These are phyloP conservation scores for Boletus mariae DNA, from an alignment of 1,284 basidiomycete genomes.

Conservation along the genomic window DNA sequence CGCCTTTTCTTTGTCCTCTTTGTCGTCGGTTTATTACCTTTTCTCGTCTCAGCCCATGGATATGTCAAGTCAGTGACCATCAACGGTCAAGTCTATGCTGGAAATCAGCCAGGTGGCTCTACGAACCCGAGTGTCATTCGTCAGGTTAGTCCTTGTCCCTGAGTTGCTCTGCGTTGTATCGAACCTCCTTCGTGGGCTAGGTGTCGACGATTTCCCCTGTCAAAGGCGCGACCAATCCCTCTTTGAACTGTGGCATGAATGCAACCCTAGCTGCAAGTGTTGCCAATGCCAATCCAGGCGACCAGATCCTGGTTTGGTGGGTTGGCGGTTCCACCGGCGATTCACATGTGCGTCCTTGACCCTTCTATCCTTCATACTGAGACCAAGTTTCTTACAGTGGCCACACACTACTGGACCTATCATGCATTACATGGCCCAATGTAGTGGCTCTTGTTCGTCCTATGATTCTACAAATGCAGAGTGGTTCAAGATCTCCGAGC, in stretches of 20 bases:
- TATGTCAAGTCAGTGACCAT: constrained; percentile 30
- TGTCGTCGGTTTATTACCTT: constrained; percentile 15
- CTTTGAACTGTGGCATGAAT: constrained; percentile 41
- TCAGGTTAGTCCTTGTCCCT: constrained; percentile 18
- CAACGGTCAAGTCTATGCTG: constrained; percentile 33
- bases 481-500: constrained; percentile 41
- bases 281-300: constrained; percentile 41
- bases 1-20: constrained; percentile 12
- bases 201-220: constrained; percentile 38
- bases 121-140: constrained; percentile 34
- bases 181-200: constrained; percentile 7
- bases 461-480: constrained; percentile 35
- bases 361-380: neutral
- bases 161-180: neutral
- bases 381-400: constrained; percentile 27
- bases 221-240: constrained; percentile 38
- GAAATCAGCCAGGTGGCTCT: constrained; percentile 28
- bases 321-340: constrained; percentile 31
- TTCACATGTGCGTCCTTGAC: constrained; percentile 23
- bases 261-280: constrained; percentile 37
- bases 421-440: constrained; percentile 40
- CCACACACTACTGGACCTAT: constrained; percentile 37
- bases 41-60: constrained; percentile 32
- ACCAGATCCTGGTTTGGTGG: constrained; percentile 34
- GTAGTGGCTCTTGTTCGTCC: constrained; percentile 31